These are phyloP conservation scores for Oropetium thomaeum DNA, from an alignment of 176 grass and related monocot genomes.

Conservation along the genomic window DNA sequence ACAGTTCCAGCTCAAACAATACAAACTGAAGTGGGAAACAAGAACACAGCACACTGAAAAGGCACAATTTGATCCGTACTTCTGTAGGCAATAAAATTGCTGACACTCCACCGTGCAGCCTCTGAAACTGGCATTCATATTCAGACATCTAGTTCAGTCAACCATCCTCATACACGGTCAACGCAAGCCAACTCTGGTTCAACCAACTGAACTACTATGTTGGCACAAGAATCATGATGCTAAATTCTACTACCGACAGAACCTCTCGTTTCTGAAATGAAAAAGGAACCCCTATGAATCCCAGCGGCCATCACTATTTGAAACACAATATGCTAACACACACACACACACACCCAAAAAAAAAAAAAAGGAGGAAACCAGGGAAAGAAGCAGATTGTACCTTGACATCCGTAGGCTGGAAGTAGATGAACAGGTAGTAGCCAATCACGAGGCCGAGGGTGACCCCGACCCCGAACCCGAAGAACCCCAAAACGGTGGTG, in stretches of 20 bases:
- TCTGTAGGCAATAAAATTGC: neutral
- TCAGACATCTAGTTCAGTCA: neutral
- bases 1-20: neutral
- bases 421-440: conserved; percentile 81
- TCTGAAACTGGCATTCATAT: too few relatives aligned
- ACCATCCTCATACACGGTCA: neutral
- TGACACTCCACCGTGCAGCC: neutral
- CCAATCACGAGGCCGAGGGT: conserved; percentile 54
- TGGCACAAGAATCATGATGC: too few relatives aligned
- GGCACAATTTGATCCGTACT: neutral
- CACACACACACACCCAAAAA: neutral
- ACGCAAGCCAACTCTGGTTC: neutral
- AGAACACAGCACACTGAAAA: neutral
- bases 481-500: conserved; percentile 57
- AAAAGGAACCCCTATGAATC: neutral
- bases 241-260: too few relatives aligned
- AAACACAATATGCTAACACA: too few relatives aligned
- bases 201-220: neutral
- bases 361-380: too few relatives aligned
- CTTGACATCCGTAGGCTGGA: conserved; percentile 73
- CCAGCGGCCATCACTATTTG: neutral
- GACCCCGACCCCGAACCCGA: conserved; percentile 64
- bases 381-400: conserved; percentile 28
- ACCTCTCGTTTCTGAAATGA: neutral
- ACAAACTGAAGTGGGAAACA: neutral